Percentiles rank a stretch among this genome's conserved stretches.
Conservation (phyloP, 306 rosid genomes). For the Cucumis hystrix region DNA sequence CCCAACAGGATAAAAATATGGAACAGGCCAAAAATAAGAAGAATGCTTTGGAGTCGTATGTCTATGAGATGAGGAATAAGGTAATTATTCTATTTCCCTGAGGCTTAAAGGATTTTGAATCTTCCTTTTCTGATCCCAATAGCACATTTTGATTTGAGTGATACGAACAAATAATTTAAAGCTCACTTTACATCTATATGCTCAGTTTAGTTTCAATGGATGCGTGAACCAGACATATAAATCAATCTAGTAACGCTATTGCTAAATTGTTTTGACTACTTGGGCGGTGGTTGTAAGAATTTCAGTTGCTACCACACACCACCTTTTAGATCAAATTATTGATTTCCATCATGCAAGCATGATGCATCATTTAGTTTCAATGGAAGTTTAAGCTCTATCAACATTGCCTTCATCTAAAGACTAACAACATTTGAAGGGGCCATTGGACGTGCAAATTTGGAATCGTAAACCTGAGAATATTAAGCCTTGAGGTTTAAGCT, state of each 20-base stretch:
- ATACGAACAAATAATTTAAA: background rate
- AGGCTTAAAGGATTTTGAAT: constrained; percentile 7
- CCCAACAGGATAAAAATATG: constrained; percentile 61
- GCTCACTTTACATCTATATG: background rate
- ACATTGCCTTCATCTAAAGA: background rate
- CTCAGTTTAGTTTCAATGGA: background rate
- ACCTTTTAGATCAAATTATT: background rate
- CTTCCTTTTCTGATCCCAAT: background rate
- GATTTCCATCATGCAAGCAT: background rate
- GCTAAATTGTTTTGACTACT: background rate
- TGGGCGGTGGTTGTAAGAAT: background rate
- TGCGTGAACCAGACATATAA: background rate
- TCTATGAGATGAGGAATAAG: constrained; percentile 91
- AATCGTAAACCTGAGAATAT: no score
- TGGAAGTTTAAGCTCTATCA: background rate
- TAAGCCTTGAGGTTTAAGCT: no score
- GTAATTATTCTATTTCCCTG: constrained; percentile 27
- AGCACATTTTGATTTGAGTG: background rate
- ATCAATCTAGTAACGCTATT: background rate
- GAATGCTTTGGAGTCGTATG: constrained; percentile 84
- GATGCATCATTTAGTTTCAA: background rate
- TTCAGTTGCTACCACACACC: background rate
- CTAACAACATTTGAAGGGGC: background rate
- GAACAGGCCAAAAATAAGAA: constrained; percentile 85
- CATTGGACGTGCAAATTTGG: no score